Base-by-base conservation (phyloP, 768 basidiomycete genomes). In the Mrakia hoshinonis region DNA sequence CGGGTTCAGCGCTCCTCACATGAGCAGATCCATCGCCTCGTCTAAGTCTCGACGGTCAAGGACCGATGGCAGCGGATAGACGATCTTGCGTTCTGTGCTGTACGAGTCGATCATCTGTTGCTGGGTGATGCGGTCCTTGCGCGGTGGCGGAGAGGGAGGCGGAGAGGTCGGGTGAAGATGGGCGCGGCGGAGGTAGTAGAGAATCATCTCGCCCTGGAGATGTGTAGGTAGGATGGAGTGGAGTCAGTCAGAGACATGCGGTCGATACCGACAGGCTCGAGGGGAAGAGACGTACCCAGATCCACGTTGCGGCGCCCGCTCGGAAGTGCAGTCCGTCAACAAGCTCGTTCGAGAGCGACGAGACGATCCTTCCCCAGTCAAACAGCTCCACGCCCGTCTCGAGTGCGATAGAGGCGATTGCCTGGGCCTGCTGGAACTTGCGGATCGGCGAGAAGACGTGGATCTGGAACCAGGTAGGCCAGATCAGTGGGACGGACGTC, bases 311-410 rank as follows among this genome's bases (percentile, higher is more conserved):
- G 0, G 47, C 39, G 11, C 70, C 70, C 22, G 65, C 24, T 11
- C n/a, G 11, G 39, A 67, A 72, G 22, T 72, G 70, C 15, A 72
- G 46, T 1, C 70, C 70, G 38, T 72, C 70, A 13, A 11, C 11
- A n/a, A 72, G 52, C 36, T 72, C 70, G 55, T 61, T 67, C 22
- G 29, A 36, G 1, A 72, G 65, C 4, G 70, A 43, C 2, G 63
- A 66, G 38, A 67, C 70, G 38, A 72, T 34, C 10, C 65, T 39
- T 4, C 70, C 70, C 70, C 70, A 72, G 29, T 72, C 70, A 49
- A 72, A 72, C 46, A 72, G 52, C 36, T 65, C 65, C 48, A 55
- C n/a, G 0, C 70, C 70, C 1, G 70, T 72, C 26, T 72, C 70
- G 55, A 66, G 43, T 0, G 70, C 29, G 55, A 72, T 39, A 3